phyloP scores from a whole-genome alignment of 2,329 filamentous ascomycete species.

The Arthrobotrys iridis region DNA sequence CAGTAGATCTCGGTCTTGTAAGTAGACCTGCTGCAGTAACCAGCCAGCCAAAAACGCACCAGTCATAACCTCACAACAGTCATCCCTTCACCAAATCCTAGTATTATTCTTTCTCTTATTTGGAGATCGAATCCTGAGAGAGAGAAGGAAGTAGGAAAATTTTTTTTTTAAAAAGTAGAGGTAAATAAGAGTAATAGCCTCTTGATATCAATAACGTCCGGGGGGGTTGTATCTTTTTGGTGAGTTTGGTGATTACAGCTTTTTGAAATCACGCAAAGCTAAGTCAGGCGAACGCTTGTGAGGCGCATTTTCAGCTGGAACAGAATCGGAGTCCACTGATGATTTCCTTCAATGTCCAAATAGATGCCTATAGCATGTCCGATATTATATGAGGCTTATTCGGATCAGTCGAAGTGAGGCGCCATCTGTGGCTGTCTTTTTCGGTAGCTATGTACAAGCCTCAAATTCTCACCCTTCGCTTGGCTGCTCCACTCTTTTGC shows the following conservation, averaged over 20 bases:
- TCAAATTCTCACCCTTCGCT: slow-evolving; percentile 43
- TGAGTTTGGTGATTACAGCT: too few relatives aligned
- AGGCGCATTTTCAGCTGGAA: too few relatives aligned
- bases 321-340: not conserved
- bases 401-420: slow-evolving; percentile 20
- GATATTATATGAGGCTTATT: slow-evolving; percentile 42
- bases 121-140: not conserved
- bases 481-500: slow-evolving; percentile 29
- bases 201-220: too few relatives aligned
- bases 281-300: too few relatives aligned
- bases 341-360: slow-evolving; percentile 4
- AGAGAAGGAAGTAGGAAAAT: not conserved
- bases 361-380: slow-evolving; percentile 25
- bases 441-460: slow-evolving; percentile 29
- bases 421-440: slow-evolving; percentile 32
- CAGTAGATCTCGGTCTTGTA: too few relatives aligned
- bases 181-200: too few relatives aligned
- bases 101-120: not conserved
- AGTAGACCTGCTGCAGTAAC: too few relatives aligned
- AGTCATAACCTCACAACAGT: slow-evolving; percentile 15
- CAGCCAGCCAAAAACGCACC: slow-evolving; percentile 30
- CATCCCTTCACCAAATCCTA: too few relatives aligned
- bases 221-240: too few relatives aligned
- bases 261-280: too few relatives aligned
- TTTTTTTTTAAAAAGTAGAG: not conserved